These are phyloP conservation scores for Candida sp. DNA, from an alignment of 1,139 yeast genomes.

Conservation along the genomic window DNA sequence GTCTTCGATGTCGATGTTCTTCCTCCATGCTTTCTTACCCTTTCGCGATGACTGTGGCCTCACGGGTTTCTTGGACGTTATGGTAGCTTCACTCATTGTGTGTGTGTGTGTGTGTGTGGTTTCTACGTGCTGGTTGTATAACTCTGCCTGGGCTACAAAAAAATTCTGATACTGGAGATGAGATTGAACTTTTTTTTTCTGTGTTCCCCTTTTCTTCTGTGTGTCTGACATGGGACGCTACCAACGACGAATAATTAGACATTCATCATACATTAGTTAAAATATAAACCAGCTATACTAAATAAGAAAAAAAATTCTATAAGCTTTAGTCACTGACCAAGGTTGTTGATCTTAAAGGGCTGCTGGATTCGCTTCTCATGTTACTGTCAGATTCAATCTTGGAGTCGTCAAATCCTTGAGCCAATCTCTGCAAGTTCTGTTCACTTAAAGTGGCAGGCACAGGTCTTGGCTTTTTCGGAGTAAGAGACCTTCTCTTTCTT, in stretches of 20 bases:
- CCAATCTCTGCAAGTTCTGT: slow-evolving; percentile 28
- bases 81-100: slow-evolving; percentile 9
- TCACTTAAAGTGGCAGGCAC: slow-evolving; percentile 25
- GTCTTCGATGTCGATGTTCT: slow-evolving; percentile 86
- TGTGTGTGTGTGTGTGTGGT: neutral
- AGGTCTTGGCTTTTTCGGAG: slow-evolving; percentile 19
- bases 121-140: neutral
- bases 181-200: slow-evolving; percentile 1
- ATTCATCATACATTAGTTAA: neutral
- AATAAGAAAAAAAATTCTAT: neutral
- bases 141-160: neutral
- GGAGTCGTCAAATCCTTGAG: slow-evolving; percentile 9
- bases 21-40: slow-evolving; percentile 96
- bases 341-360: slow-evolving; percentile 10
- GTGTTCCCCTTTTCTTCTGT: neutral
- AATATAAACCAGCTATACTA: neutral
- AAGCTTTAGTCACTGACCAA: slow-evolving; percentile 3
- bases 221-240: neutral
- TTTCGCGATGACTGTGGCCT: slow-evolving; percentile 75
- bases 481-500: slow-evolving; percentile 34
- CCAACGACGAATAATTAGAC: neutral
- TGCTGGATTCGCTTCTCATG: slow-evolving; percentile 2
- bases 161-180: slow-evolving; percentile 6
- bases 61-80: slow-evolving; percentile 2
- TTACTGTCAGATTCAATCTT: neutral